A percentile compares a stretch with the other conserved stretches of the same genome.
These are phyloP conservation scores for Isabelozyma pseudorhagii DNA, from an alignment of 805 yeast genomes.

Conservation along the genomic window DNA sequence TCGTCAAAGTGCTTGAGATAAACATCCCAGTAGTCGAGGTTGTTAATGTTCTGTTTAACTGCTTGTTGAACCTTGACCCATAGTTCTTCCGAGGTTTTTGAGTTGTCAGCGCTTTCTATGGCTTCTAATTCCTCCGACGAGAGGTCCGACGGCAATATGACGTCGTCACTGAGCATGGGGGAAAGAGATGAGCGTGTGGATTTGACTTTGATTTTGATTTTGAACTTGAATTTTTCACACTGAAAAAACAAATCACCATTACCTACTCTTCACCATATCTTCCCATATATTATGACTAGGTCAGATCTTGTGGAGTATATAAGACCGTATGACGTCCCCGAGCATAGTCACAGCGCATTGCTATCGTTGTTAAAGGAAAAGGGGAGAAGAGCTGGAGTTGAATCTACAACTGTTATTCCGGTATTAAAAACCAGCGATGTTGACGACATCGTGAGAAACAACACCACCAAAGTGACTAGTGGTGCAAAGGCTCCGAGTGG, in stretches of 20 bases:
- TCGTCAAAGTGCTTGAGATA: slow-evolving; percentile 29
- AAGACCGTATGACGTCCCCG: not conserved
- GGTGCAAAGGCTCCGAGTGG: not conserved
- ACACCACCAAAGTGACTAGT: not conserved
- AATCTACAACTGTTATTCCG: not conserved
- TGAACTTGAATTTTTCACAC: not conserved
- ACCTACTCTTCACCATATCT: not conserved
- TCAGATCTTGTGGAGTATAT: not conserved
- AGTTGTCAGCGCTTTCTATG: not conserved
- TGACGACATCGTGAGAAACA: not conserved
- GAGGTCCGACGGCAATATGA: not conserved
- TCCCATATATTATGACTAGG: not conserved
- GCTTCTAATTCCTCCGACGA: not conserved
- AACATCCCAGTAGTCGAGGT: slow-evolving; percentile 36
- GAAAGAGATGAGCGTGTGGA: not conserved
- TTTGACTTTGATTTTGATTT: too few relatives aligned
- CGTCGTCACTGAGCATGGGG: not conserved
- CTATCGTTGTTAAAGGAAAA: not conserved
- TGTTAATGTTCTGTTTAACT: not conserved
- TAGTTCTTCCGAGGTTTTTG: not conserved
- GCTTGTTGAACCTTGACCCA: not conserved
- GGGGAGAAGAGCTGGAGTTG: not conserved
- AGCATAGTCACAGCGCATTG: not conserved
- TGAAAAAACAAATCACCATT: not conserved
- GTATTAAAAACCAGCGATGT: not conserved